Conservation (phyloP, 495 filamentous ascomycete genomes). For the Talaromyces trachyspermus region DNA sequence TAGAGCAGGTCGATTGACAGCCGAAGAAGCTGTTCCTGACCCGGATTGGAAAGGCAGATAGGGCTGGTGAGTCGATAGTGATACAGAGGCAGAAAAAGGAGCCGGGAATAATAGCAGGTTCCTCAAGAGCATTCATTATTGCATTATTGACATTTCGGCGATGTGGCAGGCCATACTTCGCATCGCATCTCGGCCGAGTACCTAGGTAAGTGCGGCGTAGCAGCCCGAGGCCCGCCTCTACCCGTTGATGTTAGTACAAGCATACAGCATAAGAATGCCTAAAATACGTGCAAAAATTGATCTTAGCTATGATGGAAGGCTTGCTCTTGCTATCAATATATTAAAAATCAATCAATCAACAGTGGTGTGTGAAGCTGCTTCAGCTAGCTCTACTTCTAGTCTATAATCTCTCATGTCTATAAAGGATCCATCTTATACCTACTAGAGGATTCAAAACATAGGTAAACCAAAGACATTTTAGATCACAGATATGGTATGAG, state of each 20-base stretch:
- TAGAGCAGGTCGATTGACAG: slow-evolving; percentile 1
- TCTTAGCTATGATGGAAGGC: neutral
- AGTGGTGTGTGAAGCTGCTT: no score
- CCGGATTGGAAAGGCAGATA: slow-evolving; percentile 1
- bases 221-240: neutral
- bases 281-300: neutral
- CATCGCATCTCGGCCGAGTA: slow-evolving; percentile 3
- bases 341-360: no score
- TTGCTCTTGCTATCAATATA: neutral
- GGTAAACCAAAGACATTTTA: no score
- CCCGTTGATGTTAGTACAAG: neutral
- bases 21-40: slow-evolving; percentile 4
- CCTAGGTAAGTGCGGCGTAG: neutral
- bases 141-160: neutral
- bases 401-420: no score
- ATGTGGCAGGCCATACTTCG: slow-evolving; percentile 2
- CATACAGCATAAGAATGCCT: neutral
- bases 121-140: neutral
- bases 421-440: no score
- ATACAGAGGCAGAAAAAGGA: slow-evolving; percentile 2
- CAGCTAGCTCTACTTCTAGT: no score
- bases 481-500: no score
- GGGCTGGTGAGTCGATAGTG: slow-evolving; percentile 2
- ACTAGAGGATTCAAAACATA: no score
- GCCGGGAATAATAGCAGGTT: slow-evolving; percentile 4